Percentiles rank a stretch among this genome's conserved stretches.
Conservation (phyloP, 805 yeast genomes). For the Sugiyamaella floridensis region DNA sequence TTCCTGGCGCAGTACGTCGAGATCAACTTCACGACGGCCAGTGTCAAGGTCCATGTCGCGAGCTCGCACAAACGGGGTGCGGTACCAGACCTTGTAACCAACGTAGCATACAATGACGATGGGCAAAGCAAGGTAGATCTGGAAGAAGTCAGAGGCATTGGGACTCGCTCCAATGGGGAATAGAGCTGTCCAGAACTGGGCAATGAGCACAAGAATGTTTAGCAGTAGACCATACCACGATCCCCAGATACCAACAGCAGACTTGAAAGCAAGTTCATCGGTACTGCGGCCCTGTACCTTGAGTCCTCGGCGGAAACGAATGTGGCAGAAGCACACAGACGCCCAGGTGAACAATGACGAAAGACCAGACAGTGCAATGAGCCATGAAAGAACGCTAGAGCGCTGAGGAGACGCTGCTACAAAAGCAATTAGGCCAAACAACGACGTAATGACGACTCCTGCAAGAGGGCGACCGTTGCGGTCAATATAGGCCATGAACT, state of each 20-base stretch:
- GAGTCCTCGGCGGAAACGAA: constrained; percentile 61
- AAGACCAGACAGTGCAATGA: constrained; percentile 69
- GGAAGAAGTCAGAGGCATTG: constrained; percentile 41
- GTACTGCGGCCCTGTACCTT: constrained; percentile 57
- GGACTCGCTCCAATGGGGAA: constrained; percentile 51
- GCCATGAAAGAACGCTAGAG: constrained; percentile 61
- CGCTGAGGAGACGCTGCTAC: constrained; percentile 52
- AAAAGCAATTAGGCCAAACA: constrained; percentile 48
- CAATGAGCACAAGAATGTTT: constrained; percentile 54
- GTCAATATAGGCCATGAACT: constrained; percentile 56
- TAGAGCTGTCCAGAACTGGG: constrained; percentile 78
- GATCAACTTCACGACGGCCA: constrained; percentile 56
- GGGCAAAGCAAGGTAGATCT: constrained; percentile 46
- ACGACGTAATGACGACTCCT: constrained; percentile 43
- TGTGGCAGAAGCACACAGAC: constrained; percentile 59
- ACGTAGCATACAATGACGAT: constrained; percentile 39
- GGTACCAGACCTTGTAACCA: constrained; percentile 44
- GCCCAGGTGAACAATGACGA: constrained; percentile 80
- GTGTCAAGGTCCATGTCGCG: constrained; percentile 52
- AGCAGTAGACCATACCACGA: constrained; percentile 55
- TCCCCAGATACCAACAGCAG: constrained; percentile 65
- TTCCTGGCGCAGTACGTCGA: constrained; percentile 51
- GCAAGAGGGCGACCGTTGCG: constrained; percentile 65
- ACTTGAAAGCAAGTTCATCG: constrained; percentile 58
- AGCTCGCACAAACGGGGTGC: constrained; percentile 38